Conservation (phyloP, 768 basidiomycete genomes). For the Kockovaella imperatae region DNA sequence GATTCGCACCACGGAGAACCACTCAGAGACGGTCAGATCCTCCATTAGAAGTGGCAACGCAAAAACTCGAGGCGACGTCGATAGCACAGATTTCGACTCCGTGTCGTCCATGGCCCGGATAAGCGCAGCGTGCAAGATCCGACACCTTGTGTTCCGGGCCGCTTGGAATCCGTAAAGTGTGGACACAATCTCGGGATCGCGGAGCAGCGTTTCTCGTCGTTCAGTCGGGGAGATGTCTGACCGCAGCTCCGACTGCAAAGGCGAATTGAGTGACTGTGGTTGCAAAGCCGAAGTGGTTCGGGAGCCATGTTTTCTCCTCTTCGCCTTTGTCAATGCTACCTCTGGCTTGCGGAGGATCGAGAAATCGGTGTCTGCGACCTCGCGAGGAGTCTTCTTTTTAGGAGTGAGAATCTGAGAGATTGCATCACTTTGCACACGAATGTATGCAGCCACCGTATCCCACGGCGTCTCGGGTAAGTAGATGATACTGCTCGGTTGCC, state of each 20-base stretch:
- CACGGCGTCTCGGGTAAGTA: conserved; percentile 58
- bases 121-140: conserved; percentile 34
- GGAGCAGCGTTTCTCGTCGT: conserved; percentile 43
- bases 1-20: conserved; percentile 58
- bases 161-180: conserved; percentile 68
- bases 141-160: conserved; percentile 59
- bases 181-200: conserved; percentile 61
- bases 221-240: not conserved
- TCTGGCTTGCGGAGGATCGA: conserved; percentile 8
- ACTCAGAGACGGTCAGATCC: conserved; percentile 60
- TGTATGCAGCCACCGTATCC: conserved; percentile 54
- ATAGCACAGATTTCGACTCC: conserved; percentile 51
- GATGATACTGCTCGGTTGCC: conserved; percentile 56
- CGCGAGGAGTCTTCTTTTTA: not conserved
- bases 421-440: conserved; percentile 39
- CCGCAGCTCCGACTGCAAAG: conserved; percentile 40
- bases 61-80: conserved; percentile 54
- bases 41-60: conserved; percentile 56
- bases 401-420: conserved; percentile 5
- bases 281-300: no score
- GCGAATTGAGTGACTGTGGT: conserved; percentile 51
- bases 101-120: conserved; percentile 9
- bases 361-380: conserved; percentile 7
- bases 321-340: not conserved
- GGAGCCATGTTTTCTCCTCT: not conserved